Conservation (phyloP, 768 basidiomycete genomes). For the Panaeolus cyanescens region DNA sequence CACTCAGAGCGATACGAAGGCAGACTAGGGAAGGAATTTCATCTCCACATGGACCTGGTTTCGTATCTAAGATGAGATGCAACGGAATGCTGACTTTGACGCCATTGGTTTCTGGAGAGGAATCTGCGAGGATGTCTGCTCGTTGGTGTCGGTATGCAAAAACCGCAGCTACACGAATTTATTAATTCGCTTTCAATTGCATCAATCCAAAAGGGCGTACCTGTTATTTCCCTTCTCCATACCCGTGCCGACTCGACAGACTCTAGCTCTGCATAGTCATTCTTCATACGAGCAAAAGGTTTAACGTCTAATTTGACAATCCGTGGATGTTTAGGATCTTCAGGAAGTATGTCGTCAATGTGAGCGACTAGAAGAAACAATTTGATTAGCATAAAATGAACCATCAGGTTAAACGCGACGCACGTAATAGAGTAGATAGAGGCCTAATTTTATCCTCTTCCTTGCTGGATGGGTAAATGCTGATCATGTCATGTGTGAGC, state of each 20-base stretch:
- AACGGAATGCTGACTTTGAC: constrained; percentile 50
- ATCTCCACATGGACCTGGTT: constrained; percentile 19
- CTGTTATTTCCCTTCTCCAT: constrained; percentile 51
- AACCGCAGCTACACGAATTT: constrained; percentile 36
- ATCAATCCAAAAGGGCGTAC: constrained; percentile 20
- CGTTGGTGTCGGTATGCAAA: constrained; percentile 48
- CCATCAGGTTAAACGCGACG: constrained; percentile 18
- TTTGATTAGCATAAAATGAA: background rate
- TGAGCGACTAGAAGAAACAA: constrained; percentile 43
- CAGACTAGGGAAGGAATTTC: constrained; percentile 27
- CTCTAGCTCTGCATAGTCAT: constrained; percentile 50
- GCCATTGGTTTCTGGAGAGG: constrained; percentile 31
- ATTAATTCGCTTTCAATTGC: background rate
- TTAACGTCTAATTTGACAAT: constrained; percentile 40
- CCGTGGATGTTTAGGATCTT: constrained; percentile 47
- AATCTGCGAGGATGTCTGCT: constrained; percentile 29
- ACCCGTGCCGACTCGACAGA: constrained; percentile 54
- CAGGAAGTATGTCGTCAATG: constrained; percentile 43
- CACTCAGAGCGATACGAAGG: constrained; percentile 22
- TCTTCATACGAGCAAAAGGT: constrained; percentile 19
- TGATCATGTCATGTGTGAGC: constrained; percentile 60
- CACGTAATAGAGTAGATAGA: constrained; percentile 51
- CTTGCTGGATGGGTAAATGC: constrained; percentile 54
- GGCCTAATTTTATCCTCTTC: constrained; percentile 59
- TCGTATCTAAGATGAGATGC: constrained; percentile 30